A percentile compares a stretch with the other conserved stretches of the same genome.
phyloP scores from a whole-genome alignment of 2,329 filamentous ascomycete genomes.

The Macrophomina tecta region DNA sequence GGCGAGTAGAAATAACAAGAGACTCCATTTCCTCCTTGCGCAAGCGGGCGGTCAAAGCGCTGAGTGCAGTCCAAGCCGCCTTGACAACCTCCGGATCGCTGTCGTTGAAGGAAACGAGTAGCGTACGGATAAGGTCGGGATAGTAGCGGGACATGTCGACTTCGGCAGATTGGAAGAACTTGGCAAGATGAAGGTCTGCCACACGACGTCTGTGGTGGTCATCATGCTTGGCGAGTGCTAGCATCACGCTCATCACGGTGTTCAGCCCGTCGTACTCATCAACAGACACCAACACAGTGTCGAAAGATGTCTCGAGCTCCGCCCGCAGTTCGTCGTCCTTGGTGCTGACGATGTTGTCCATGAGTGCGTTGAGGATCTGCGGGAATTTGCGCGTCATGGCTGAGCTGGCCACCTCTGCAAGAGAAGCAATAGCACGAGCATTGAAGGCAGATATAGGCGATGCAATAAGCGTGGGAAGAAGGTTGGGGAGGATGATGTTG shows the following conservation, averaged over 20 bases:
- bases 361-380: constrained; percentile 87
- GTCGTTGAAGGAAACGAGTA: constrained; percentile 93
- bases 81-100: constrained; percentile 83
- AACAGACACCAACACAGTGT: constrained; percentile 87
- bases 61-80: constrained; percentile 85
- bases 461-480: constrained; percentile 89
- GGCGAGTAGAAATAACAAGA: constrained; percentile 82
- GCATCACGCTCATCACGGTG: constrained; percentile 91
- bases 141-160: constrained; percentile 96
- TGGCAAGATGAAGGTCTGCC: constrained; percentile 79
- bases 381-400: constrained; percentile 91
- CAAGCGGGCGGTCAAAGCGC: constrained; percentile 83
- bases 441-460: constrained; percentile 94
- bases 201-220: constrained; percentile 83
- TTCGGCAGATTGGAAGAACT: constrained; percentile 80
- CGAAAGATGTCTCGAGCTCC: constrained; percentile 82
- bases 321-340: constrained; percentile 74
- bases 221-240: constrained; percentile 87
- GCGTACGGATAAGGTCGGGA: constrained; percentile 87
- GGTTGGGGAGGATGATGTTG: constrained; percentile 94
- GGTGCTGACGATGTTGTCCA: constrained; percentile 86
- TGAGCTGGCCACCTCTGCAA: constrained; percentile 87
- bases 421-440: constrained; percentile 87
- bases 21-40: constrained; percentile 98
- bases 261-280: constrained; percentile 97